Evolutionary conservation across 495 filamentous ascomycete genomes (phyloP).

Genomic region (Hypoxylon fuscum): DNA sequence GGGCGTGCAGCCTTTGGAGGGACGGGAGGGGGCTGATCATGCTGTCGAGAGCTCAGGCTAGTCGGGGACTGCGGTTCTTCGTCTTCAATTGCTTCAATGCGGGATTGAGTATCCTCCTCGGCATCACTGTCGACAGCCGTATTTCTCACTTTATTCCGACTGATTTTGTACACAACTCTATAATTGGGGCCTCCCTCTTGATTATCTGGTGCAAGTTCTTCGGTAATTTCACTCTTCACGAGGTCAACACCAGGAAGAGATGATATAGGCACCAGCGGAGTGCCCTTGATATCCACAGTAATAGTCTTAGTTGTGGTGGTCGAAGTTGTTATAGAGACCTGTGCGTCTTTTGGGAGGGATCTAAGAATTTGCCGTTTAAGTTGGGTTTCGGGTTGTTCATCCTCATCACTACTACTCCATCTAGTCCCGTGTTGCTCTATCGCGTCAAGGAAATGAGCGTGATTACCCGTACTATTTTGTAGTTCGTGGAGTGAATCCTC

Average conservation of each 20-base stretch:
- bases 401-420: slow-evolving; percentile 49
- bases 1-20: slow-evolving; percentile 38
- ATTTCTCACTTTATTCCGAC: slow-evolving; percentile 50
- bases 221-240: slow-evolving; percentile 60
- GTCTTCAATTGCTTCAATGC: slow-evolving; percentile 40
- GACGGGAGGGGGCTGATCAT: slow-evolving; percentile 35
- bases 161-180: slow-evolving; percentile 54
- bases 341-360: slow-evolving; percentile 56
- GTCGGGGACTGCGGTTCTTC: slow-evolving; percentile 19
- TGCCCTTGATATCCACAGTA: slow-evolving; percentile 75
- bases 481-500: slow-evolving; percentile 38
- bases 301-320: slow-evolving; percentile 73
- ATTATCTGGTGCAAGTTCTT: slow-evolving; percentile 14
- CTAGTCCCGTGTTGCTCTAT: slow-evolving; percentile 54
- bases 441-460: slow-evolving; percentile 55
- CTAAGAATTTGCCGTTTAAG: slow-evolving; percentile 57
- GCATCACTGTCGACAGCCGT: slow-evolving; percentile 48
- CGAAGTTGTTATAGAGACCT: slow-evolving; percentile 72
- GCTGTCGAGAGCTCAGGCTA: slow-evolving; percentile 8
- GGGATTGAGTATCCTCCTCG: slow-evolving; percentile 43
- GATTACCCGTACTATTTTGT: slow-evolving; percentile 22
- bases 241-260: slow-evolving; percentile 74
- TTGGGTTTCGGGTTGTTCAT: slow-evolving; percentile 50
- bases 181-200: slow-evolving; percentile 40
- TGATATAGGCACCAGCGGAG: slow-evolving; percentile 64